phyloP scores from a whole-genome alignment of 1,284 basidiomycete species.

The Ceratobasidium sp. region DNA sequence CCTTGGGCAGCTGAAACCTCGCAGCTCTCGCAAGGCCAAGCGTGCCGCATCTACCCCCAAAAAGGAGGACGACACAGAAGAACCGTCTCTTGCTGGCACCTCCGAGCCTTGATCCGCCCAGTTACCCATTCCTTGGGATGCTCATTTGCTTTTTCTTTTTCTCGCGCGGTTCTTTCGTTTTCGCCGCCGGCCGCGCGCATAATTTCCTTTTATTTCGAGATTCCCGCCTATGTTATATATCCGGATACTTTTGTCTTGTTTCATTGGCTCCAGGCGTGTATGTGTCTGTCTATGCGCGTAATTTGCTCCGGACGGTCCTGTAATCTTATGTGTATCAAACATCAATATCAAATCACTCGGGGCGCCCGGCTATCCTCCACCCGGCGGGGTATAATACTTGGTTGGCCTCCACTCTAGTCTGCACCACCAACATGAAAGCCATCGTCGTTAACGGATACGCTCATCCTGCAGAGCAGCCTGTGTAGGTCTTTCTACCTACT shows the following conservation, averaged over 20 bases:
- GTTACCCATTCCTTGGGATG: slow-evolving; percentile 15
- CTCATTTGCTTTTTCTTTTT: slow-evolving; percentile 9
- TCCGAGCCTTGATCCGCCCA: slow-evolving; percentile 25
- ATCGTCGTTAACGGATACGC: slow-evolving; percentile 46
- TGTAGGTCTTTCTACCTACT: slow-evolving; percentile 18
- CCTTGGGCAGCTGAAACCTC: slow-evolving; percentile 49
- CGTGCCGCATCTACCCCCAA: slow-evolving; percentile 46
- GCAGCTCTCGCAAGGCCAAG: slow-evolving; percentile 45
- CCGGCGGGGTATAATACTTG: slow-evolving; percentile 9
- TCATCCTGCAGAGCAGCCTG: slow-evolving; percentile 42
- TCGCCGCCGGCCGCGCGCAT: slow-evolving; percentile 28
- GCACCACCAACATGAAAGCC: slow-evolving; percentile 26
- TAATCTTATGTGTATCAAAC: slow-evolving; percentile 39
- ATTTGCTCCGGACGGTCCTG: slow-evolving; percentile 24
- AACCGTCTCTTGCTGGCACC: slow-evolving; percentile 16
- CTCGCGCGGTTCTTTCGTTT: slow-evolving; percentile 19
- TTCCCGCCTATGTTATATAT: slow-evolving; percentile 40
- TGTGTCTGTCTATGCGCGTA: slow-evolving; percentile 10
- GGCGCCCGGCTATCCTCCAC: slow-evolving; percentile 20
- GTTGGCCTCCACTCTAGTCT: slow-evolving; percentile 6
- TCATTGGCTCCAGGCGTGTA: neutral
- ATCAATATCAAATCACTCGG: slow-evolving; percentile 33
- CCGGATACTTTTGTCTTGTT: slow-evolving; percentile 8
- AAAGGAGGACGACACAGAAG: slow-evolving; percentile 34
- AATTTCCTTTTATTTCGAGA: slow-evolving; percentile 25